A percentile compares a stretch with the other conserved stretches of the same genome.
These are phyloP conservation scores for Mycena albidolilacea DNA, from an alignment of 768 basidiomycete genomes.

Conservation along the genomic window DNA sequence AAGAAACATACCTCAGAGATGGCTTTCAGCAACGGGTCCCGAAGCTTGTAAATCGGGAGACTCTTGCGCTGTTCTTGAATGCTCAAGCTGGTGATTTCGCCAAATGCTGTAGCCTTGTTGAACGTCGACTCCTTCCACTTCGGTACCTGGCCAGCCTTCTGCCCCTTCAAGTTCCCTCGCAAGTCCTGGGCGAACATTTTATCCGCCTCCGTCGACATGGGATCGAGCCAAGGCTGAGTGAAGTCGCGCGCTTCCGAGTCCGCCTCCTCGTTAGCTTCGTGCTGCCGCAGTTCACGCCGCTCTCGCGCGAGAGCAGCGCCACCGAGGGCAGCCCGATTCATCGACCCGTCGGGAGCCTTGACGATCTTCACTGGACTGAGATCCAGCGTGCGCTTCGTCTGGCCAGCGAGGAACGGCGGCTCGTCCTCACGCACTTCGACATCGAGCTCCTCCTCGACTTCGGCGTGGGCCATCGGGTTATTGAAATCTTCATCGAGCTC, in stretches of 20 bases:
- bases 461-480: slow-evolving; percentile 82
- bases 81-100: slow-evolving; percentile 90
- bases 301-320: slow-evolving; percentile 96
- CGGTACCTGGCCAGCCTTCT: slow-evolving; percentile 86
- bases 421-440: slow-evolving; percentile 98
- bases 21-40: slow-evolving; percentile 91
- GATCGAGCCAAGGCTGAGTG: slow-evolving; percentile 97
- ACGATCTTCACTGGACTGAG: slow-evolving; percentile 98
- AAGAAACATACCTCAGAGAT: slow-evolving; percentile 81
- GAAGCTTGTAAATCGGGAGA: slow-evolving; percentile 95
- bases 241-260: slow-evolving; percentile 97
- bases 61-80: slow-evolving; percentile 95
- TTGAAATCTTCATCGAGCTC: slow-evolving; percentile 90
- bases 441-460: slow-evolving; percentile 96
- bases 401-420: slow-evolving; percentile 94
- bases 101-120: slow-evolving; percentile 96
- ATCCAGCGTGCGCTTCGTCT: slow-evolving; percentile 95
- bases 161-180: slow-evolving; percentile 84
- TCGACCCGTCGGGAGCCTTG: slow-evolving; percentile 97
- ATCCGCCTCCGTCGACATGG: slow-evolving; percentile 92
- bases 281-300: slow-evolving; percentile 92
- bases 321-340: slow-evolving; percentile 95
- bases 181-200: slow-evolving; percentile 95
- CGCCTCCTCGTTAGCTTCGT: slow-evolving; percentile 94
- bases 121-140: slow-evolving; percentile 94